phyloP scores from a whole-genome alignment of 2,329 filamentous ascomycete species.

The Paecilomyces niveus region DNA sequence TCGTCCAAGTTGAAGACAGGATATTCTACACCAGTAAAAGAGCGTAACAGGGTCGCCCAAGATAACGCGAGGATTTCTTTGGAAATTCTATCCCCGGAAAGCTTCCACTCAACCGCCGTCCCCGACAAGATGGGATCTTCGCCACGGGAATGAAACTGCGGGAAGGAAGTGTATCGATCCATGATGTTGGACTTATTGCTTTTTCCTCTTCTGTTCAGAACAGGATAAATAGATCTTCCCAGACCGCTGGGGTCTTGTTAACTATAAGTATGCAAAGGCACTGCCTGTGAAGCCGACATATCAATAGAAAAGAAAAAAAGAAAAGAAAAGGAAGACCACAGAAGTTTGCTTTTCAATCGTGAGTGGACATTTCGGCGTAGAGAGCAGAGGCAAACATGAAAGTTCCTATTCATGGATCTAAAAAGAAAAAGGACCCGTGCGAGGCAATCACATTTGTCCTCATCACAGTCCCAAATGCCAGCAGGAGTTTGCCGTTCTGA shows the following conservation, averaged over 20 bases:
- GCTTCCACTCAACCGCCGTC: not conserved
- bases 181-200: not conserved
- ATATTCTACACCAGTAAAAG: constrained; percentile 23
- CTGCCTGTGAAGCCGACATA: not conserved
- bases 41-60: constrained; percentile 24
- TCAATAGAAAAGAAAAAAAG: not conserved
- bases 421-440: not conserved
- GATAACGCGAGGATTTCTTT: constrained; percentile 11
- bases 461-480: not conserved
- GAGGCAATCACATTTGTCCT: not conserved
- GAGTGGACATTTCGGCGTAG: not conserved
- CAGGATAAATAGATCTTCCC: not conserved
- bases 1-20: constrained; percentile 25
- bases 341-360: not conserved
- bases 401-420: not conserved
- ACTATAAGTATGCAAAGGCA: not conserved
- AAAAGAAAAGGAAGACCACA: not conserved
- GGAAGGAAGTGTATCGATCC: not conserved
- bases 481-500: not conserved
- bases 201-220: not conserved
- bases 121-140: not conserved
- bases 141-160: not conserved
- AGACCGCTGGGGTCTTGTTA: not conserved
- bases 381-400: not conserved
- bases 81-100: not conserved